Evolutionary conservation across 805 yeast species (phyloP).

Genomic region (Maudiozyma pseudohumilis): DNA sequence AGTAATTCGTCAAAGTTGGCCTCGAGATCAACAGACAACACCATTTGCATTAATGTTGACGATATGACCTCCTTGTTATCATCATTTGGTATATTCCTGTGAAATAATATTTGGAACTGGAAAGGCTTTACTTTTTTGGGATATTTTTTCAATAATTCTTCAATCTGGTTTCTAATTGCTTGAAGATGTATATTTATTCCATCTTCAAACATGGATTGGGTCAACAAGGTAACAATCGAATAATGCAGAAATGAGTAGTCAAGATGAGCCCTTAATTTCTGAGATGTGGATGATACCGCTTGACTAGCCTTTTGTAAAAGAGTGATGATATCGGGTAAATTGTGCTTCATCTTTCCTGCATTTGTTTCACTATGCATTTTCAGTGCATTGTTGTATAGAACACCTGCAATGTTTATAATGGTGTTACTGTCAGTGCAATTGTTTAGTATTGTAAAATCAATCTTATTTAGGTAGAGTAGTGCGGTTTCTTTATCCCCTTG

Average conservation of each 20-base stretch:
- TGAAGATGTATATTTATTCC: not conserved
- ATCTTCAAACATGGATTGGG: slow-evolving; percentile 25
- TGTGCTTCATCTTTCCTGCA: no score
- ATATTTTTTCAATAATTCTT: slow-evolving; percentile 19
- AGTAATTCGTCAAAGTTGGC: slow-evolving; percentile 18
- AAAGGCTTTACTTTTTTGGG: slow-evolving; percentile 27
- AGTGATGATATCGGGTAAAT: slow-evolving; percentile 5
- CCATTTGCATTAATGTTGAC: slow-evolving; percentile 30
- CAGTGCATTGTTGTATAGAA: slow-evolving; percentile 30
- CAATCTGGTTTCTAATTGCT: slow-evolving; percentile 8
- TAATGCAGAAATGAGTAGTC: slow-evolving; percentile 16
- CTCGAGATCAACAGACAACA: slow-evolving; percentile 22
- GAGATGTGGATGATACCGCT: no score
- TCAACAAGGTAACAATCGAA: slow-evolving; percentile 20
- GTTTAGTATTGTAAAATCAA: slow-evolving; percentile 13
- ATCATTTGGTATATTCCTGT: slow-evolving; percentile 4
- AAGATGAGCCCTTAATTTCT: slow-evolving; percentile 8
- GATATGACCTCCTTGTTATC: slow-evolving; percentile 14
- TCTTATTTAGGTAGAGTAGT: slow-evolving; percentile 27
- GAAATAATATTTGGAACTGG: slow-evolving; percentile 20
- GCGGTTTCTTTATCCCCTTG: slow-evolving; percentile 31
- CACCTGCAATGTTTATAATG: slow-evolving; percentile 26
- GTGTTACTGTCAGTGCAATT: slow-evolving; percentile 9
- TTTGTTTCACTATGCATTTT: no score
- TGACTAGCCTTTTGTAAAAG: slow-evolving; percentile 12